Conservation (phyloP, 1,284 basidiomycete species). For the Termitomyces sp. region DNA sequence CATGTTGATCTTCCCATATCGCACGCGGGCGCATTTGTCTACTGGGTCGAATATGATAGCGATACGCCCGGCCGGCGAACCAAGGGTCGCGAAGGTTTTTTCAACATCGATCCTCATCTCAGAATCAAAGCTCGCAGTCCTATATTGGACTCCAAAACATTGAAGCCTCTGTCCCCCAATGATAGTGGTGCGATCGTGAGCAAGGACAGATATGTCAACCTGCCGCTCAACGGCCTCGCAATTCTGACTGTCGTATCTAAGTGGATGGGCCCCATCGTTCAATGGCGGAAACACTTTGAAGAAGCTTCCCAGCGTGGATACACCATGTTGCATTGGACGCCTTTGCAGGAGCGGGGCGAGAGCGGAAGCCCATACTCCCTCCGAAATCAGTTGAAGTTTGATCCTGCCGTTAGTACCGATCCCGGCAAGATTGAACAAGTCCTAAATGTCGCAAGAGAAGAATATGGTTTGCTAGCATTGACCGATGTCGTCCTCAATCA, state of each 20-base stretch:
- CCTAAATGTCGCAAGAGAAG: slow-evolving; percentile 66
- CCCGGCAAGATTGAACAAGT: slow-evolving; percentile 49
- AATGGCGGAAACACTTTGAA: slow-evolving; percentile 76
- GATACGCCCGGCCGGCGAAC: slow-evolving; percentile 51
- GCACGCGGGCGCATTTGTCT: slow-evolving; percentile 90
- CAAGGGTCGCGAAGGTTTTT: slow-evolving; percentile 84
- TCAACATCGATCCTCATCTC: slow-evolving; percentile 91
- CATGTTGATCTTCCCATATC: slow-evolving; percentile 92
- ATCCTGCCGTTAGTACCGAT: slow-evolving; percentile 61
- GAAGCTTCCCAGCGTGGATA: slow-evolving; percentile 87
- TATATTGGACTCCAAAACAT: slow-evolving; percentile 56
- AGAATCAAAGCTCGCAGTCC: slow-evolving; percentile 64
- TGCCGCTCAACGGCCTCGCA: slow-evolving; percentile 81
- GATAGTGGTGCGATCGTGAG: slow-evolving; percentile 39
- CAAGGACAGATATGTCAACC: slow-evolving; percentile 46
- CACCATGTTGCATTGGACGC: slow-evolving; percentile 95
- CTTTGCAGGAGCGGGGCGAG: slow-evolving; percentile 83
- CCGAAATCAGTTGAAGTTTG: slow-evolving; percentile 79
- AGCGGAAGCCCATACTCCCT: slow-evolving; percentile 92
- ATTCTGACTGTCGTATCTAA: slow-evolving; percentile 90
- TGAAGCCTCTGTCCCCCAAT: slow-evolving; percentile 44
- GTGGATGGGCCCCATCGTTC: slow-evolving; percentile 85
- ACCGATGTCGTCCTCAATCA: slow-evolving; percentile 96
- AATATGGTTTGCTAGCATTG: slow-evolving; percentile 83
- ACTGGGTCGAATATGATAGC: slow-evolving; percentile 88